phyloP scores from a whole-genome alignment of 345 rosid genomes.

The Brassica incana region DNA sequence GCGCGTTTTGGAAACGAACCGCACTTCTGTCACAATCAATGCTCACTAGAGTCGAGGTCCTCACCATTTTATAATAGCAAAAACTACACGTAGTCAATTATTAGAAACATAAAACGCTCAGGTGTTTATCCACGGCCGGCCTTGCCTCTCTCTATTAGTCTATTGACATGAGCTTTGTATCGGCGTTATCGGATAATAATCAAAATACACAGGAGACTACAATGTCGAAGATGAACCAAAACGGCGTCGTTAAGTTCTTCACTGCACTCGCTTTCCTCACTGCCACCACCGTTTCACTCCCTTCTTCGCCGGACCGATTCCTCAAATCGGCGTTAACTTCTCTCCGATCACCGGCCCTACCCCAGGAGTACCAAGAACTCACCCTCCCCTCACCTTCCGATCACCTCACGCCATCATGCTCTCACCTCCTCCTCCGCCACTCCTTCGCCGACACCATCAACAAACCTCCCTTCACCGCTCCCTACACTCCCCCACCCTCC shows the following conservation, averaged over 20 bases:
- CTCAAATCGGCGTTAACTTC: constrained; percentile 30
- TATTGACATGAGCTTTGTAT: constrained; percentile 16
- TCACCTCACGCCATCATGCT: constrained; percentile 56
- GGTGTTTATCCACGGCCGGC: constrained; percentile 7
- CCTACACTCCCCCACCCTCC: constrained; percentile 65
- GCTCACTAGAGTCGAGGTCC: not conserved
- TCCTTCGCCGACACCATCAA: constrained; percentile 78
- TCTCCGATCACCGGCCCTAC: constrained; percentile 18
- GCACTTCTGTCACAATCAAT: constrained; percentile 18
- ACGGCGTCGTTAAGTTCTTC: constrained; percentile 18
- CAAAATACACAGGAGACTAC: not conserved
- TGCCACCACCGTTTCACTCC: constrained; percentile 22
- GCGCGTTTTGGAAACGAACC: not conserved
- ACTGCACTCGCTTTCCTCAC: constrained; percentile 24
- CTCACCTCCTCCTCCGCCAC: constrained; percentile 58
- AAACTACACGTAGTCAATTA: constrained; percentile 4
- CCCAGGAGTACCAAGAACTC: constrained; percentile 58
- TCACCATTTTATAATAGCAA: not conserved
- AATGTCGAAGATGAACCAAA: constrained; percentile 17
- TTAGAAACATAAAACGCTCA: not conserved
- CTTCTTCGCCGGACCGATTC: constrained; percentile 43
- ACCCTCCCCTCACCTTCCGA: constrained; percentile 56
- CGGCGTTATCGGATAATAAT: constrained; percentile 1
- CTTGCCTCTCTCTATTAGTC: constrained; percentile 23
- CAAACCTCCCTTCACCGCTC: constrained; percentile 62